Conservation (phyloP, 2,329 filamentous ascomycete species). For the Ambrosiella beaveri region DNA sequence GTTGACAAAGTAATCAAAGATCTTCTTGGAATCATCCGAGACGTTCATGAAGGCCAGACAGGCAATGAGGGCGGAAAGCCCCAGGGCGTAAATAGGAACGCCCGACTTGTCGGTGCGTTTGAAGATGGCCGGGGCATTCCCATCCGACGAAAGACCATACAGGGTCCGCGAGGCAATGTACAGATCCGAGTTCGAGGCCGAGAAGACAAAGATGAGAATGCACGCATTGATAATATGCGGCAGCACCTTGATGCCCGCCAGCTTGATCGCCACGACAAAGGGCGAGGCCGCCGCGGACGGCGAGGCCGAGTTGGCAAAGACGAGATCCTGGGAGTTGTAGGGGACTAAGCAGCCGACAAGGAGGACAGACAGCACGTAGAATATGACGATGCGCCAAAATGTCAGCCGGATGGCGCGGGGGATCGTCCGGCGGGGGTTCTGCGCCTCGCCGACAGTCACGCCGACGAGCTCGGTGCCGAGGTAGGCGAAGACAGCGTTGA, state of each 20-base stretch:
- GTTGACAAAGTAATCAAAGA: conserved; percentile 52
- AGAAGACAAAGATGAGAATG: conserved; percentile 61
- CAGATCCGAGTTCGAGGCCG: conserved; percentile 58
- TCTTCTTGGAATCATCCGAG: conserved; percentile 33
- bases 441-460: conserved; percentile 62
- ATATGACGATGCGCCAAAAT: conserved; percentile 67
- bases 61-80: conserved; percentile 41
- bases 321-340: conserved; percentile 45
- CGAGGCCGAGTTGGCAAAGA: conserved; percentile 32
- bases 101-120: conserved; percentile 53
- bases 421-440: conserved; percentile 62
- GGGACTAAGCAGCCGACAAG: conserved; percentile 62
- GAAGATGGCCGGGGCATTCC: conserved; percentile 55
- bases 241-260: conserved; percentile 44
- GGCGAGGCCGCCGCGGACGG: conserved; percentile 46
- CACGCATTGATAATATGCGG: conserved; percentile 56
- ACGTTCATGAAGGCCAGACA: conserved; percentile 55
- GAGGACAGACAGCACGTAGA: conserved; percentile 59
- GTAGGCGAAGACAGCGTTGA: conserved; percentile 65
- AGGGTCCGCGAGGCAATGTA: conserved; percentile 60
- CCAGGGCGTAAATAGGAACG: conserved; percentile 51
- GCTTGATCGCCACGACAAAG: conserved; percentile 55
- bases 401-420: conserved; percentile 64
- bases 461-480: conserved; percentile 61
- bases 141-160: conserved; percentile 54